Conservation (phyloP, 1,284 basidiomycete species). For the Cryptococcus jaspeensis region DNA sequence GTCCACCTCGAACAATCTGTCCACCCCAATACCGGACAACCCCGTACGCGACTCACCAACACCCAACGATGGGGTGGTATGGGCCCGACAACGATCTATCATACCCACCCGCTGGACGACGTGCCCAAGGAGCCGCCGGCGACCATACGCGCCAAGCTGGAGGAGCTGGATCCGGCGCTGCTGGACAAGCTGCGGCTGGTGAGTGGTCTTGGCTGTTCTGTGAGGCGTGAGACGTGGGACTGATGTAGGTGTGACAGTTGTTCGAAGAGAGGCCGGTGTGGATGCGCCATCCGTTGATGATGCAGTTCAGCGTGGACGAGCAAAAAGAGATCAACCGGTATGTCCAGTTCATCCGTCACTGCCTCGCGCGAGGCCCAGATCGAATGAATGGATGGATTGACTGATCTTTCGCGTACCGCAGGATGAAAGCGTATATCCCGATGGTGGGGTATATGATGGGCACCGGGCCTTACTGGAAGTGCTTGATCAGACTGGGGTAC, state of each 20-base stretch:
- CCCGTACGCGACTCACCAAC: conserved; percentile 34
- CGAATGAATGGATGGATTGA: background rate
- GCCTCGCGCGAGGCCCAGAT: background rate
- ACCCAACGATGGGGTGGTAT: conserved; percentile 25
- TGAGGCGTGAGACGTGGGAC: background rate
- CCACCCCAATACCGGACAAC: conserved; percentile 34
- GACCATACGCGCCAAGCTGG: conserved; percentile 49
- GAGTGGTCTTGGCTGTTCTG: conserved; percentile 25
- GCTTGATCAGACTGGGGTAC: conserved; percentile 80
- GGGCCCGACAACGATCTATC: conserved; percentile 26
- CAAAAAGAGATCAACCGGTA: conserved; percentile 15
- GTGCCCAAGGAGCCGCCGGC: conserved; percentile 66
- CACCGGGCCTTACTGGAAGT: conserved; percentile 92
- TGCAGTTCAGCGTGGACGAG: conserved; percentile 68
- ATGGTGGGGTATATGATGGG: conserved; percentile 73
- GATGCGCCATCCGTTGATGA: conserved; percentile 79
- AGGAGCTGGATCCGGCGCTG: conserved; percentile 61
- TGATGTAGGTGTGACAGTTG: conserved; percentile 54
- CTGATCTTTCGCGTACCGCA: conserved; percentile 14
- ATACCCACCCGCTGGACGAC: conserved; percentile 21
- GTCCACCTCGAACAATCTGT: conserved; percentile 30
- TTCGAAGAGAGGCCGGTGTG: conserved; percentile 74
- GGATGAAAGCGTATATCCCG: conserved; percentile 54
- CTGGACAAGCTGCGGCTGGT: conserved; percentile 64
- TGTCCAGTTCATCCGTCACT: background rate